These are phyloP conservation scores for Aspergillus vadensis DNA, from an alignment of 2,329 filamentous ascomycete genomes.

Conservation along the genomic window DNA sequence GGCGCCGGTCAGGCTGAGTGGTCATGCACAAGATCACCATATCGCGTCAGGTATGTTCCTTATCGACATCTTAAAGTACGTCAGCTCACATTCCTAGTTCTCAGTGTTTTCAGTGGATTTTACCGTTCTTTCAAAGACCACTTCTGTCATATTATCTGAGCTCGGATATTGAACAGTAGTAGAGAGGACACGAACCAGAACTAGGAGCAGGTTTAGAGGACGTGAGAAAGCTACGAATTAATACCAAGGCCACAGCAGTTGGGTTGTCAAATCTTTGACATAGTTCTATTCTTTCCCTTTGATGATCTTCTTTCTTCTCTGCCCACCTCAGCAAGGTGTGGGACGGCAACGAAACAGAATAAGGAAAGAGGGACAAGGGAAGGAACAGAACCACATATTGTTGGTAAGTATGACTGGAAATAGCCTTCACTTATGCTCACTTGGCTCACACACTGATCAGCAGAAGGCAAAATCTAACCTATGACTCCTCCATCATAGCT, in stretches of 20 bases:
- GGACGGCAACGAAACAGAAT: not conserved
- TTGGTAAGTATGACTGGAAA: not conserved
- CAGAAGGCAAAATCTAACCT: not conserved
- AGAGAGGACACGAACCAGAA: not conserved
- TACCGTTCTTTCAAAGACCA: not conserved
- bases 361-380: not conserved
- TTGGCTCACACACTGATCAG: slow-evolving; percentile 13
- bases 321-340: not conserved
- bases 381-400: not conserved
- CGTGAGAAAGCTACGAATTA: not conserved
- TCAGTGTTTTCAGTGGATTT: not conserved
- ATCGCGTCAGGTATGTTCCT: not conserved
- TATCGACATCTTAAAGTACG: not conserved
- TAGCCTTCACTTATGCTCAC: not conserved
- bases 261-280: not conserved
- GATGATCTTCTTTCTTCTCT: slow-evolving; percentile 3
- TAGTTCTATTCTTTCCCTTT: slow-evolving; percentile 9
- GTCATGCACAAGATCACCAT: not conserved
- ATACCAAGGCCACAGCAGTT: not conserved
- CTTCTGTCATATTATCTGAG: not conserved
- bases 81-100: not conserved
- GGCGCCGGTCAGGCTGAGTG: not conserved
- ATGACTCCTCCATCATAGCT: slow-evolving; percentile 7
- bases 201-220: not conserved
- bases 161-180: not conserved